A percentile compares a stretch with the other conserved stretches of the same genome.
Evolutionary conservation across 73 alveolate species (phyloP).

Genomic region (Blepharisma stoltei): DNA sequence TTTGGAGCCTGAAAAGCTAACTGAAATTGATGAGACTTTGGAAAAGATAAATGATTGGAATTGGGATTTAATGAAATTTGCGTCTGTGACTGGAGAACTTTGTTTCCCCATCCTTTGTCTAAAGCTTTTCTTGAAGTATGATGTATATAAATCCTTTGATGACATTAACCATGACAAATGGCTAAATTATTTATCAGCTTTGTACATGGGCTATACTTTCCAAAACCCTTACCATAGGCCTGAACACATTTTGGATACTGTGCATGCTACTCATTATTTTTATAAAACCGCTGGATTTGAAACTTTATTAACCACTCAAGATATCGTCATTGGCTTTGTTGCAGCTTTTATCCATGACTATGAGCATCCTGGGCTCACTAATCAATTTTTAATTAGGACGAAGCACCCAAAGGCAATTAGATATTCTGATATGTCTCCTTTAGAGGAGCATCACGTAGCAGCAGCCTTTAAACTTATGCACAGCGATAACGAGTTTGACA

Average conservation of each 20-base stretch:
- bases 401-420: slow-evolving; percentile 79
- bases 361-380: slow-evolving; percentile 66
- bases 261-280: slow-evolving; percentile 60
- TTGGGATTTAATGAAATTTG: slow-evolving; percentile 16
- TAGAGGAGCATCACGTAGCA: slow-evolving; percentile 84
- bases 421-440: slow-evolving; percentile 67
- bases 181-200: slow-evolving; percentile 16
- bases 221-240: slow-evolving; percentile 61
- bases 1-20: slow-evolving; percentile 13
- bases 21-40: slow-evolving; percentile 26
- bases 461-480: slow-evolving; percentile 60
- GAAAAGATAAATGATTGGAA: slow-evolving; percentile 30
- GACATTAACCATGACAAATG: slow-evolving; percentile 27
- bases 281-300: slow-evolving; percentile 25
- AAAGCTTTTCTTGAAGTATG: slow-evolving; percentile 7
- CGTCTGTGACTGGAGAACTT: not conserved
- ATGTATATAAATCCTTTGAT: slow-evolving; percentile 2
- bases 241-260: slow-evolving; percentile 55
- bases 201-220: slow-evolving; percentile 47
- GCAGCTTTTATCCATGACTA: slow-evolving; percentile 69
- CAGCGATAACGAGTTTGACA: slow-evolving; percentile 46
- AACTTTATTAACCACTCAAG: slow-evolving; percentile 19
- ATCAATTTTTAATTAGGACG: slow-evolving; percentile 65
- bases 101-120: slow-evolving; percentile 4
- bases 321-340: slow-evolving; percentile 52